These are phyloP conservation scores for Mycena crocata DNA, from an alignment of 768 basidiomycete genomes.

Conservation along the genomic window DNA sequence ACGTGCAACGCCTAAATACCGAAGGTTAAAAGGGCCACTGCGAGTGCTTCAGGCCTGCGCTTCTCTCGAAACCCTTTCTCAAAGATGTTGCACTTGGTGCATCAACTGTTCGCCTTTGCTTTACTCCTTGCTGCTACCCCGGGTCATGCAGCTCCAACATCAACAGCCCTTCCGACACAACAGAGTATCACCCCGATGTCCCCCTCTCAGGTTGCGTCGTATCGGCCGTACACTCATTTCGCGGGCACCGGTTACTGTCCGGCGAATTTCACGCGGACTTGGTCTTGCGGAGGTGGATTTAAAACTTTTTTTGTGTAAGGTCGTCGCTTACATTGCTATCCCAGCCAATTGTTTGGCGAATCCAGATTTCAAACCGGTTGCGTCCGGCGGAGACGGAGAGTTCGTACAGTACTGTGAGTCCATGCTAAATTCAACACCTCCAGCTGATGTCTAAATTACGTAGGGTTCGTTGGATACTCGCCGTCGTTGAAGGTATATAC, in stretches of 20 bases:
- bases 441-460: neutral
- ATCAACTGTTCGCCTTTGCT: neutral
- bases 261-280: slow-evolving; percentile 46
- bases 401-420: slow-evolving; percentile 52
- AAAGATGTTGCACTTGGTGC: neutral
- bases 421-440: neutral
- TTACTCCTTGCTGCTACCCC: neutral
- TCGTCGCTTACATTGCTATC: neutral
- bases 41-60: too few relatives aligned
- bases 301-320: too few relatives aligned
- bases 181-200: slow-evolving; percentile 37
- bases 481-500: slow-evolving; percentile 42
- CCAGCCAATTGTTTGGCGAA: slow-evolving; percentile 54
- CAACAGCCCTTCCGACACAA: neutral
- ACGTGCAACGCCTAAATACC: neutral
- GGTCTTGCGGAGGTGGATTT: slow-evolving; percentile 56
- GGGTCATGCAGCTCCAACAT: slow-evolving; percentile 1
- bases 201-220: slow-evolving; percentile 46
- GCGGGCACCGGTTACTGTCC: slow-evolving; percentile 55
- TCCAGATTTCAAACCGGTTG: slow-evolving; percentile 55
- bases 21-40: neutral
- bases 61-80: neutral
- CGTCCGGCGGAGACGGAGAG: slow-evolving; percentile 60
- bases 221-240: slow-evolving; percentile 50
- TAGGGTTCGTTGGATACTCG: slow-evolving; percentile 69